These are phyloP conservation scores for Elaeagnus macrophylla DNA, from an alignment of 306 rosid genomes.

Conservation along the genomic window DNA sequence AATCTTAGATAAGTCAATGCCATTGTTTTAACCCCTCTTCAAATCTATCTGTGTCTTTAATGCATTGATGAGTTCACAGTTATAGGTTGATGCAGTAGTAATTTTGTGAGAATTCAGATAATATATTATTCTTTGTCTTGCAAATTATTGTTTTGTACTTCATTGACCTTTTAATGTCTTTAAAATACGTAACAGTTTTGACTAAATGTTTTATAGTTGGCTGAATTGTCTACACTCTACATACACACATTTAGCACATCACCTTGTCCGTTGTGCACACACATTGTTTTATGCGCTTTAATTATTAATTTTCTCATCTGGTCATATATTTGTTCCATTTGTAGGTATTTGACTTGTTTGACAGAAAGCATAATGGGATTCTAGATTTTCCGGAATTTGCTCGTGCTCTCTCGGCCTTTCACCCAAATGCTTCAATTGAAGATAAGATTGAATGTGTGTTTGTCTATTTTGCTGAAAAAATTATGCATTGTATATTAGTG, in stretches of 20 bases:
- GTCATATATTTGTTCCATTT: constrained; percentile 22
- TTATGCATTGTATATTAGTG: neutral
- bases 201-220: neutral
- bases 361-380: constrained; percentile 47
- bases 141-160: neutral
- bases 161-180: neutral
- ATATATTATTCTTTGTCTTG: neutral
- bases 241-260: neutral
- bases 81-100: too few relatives aligned
- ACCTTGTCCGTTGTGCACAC: neutral
- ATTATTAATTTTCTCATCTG: constrained; percentile 6
- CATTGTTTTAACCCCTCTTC: neutral
- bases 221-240: neutral
- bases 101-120: too few relatives aligned
- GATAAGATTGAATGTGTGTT: constrained; percentile 72
- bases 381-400: constrained; percentile 79
- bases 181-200: neutral
- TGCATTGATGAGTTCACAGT: too few relatives aligned
- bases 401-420: constrained; percentile 73
- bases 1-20: constrained; percentile 9
- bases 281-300: constrained; percentile 1
- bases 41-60: neutral
- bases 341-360: constrained; percentile 82
- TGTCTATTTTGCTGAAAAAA: constrained; percentile 3
- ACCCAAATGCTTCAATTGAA: constrained; percentile 64